Evolutionary conservation across 148 eudicot genomes (phyloP), one percentile per base, ranked within the genome.

Genomic region (Vaccinium myrtillus): DNA sequence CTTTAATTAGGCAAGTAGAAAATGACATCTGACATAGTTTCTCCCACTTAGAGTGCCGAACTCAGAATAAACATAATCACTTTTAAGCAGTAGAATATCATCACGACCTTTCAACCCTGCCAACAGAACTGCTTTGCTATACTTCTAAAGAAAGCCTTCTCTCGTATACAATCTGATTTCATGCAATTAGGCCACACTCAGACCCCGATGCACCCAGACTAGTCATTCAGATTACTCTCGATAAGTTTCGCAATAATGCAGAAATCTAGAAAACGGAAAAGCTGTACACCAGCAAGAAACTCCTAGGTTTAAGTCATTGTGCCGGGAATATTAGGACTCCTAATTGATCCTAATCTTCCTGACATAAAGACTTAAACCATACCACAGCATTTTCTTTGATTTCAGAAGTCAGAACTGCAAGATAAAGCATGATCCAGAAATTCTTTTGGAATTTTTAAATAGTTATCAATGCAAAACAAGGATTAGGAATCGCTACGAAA

Each of bases 101-200:
- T 79, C 81, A 30, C 18, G 49, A 59, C 49, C 48, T 79, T 32
- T 39, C 25, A 49, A n/a, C 54, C 55, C 21, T 76, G n/a, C 30
- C 79, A 76, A n/a, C 8, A 49, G 49, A 46, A 76, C 56, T 58
- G 18, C 19, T 49, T 67, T 80, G 3, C 82, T n/a, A 69, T 69
- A 48, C 25, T 67, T 16, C 58, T 67, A 11, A 81, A 50, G 61
- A 81, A 50, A 77, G 8, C n/a, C 79, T 4, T 77, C 80, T 58
- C 18, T 50, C 27, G 5, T 25, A n/a, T 13, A 77, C 58, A 77
- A 23, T 77, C 27, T 77, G 58, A 50, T 77, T 50, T 70, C 75
- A 32, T 32, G 49, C 50, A n/a, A 39, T 73, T 73, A 73, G 77
- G 8, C 21, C 5, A 36, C 74, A 19, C 48, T 36, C 1, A 14